Base-by-base conservation (phyloP, 2,329 filamentous ascomycete genomes). In the Alternaria sp. region DNA sequence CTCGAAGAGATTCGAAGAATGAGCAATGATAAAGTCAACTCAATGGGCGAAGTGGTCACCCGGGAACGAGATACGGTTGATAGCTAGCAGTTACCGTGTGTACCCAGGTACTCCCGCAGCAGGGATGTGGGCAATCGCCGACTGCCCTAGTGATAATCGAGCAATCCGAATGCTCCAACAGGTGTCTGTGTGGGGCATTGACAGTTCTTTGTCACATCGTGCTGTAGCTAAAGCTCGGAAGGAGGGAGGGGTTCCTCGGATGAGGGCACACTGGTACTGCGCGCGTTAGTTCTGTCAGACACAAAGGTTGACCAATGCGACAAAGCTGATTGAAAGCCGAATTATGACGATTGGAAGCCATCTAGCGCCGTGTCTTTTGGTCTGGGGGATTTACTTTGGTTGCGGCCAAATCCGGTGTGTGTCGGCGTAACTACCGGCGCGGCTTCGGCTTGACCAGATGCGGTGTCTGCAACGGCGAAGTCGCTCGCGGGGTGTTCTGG, bases 221-320 rank as follows among this genome's bases (percentile, higher is more conserved):
- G 41, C 54, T 69, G 54, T 59, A 65, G 55, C 62, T 61, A 54
- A 59, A 57, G 56, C 26, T 41, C 44, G 51, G 22, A 44, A 18
- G 30, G 57, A 67, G 62, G 64, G 69, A 72, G 64, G 69, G 68
- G 68, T 64, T 59, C 41, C 46, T 47, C 41, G 58, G 51, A 36
- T 48, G 30, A 11, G 30, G 53, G 49, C 39, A 63, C 38, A 41
- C 18, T 59, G 65, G 62, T 62, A 62, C 57, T 62, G 60, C 55
- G 24, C 58, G 62, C 62, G 56, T 56, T 69, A 66, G 63, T 44
- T 59, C 38, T 48, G 47, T 41, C 46, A 36, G 24, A 38, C 39
- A 49, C 41, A 59, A 46, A 55, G 24, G 48, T 53, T 42, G 71
- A 64, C 73, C 73, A 76, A 76, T 76, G 57, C 61, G 41, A 55